phyloP scores from a whole-genome alignment of 192 early-diverging fungal genomes.

The Haplosporangium gracile region DNA sequence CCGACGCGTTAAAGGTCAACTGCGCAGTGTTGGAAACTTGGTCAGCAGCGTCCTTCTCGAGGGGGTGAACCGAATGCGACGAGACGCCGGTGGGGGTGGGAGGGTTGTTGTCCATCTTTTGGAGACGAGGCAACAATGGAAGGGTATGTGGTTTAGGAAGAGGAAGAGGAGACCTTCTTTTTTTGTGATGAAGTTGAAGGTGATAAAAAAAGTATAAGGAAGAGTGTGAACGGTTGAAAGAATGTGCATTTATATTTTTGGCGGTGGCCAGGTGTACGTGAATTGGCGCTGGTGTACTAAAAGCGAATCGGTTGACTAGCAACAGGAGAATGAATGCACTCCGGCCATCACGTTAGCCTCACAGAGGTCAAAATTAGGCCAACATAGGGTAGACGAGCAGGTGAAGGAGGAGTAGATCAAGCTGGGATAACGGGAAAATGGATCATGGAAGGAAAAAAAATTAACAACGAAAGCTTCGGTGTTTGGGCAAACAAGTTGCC shows the following conservation, averaged over 20 bases:
- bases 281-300: not conserved
- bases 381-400: not conserved
- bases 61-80: not conserved
- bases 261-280: not conserved
- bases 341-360: not conserved
- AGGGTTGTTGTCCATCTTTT: not conserved
- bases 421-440: not conserved
- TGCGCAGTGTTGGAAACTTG: slow-evolving; percentile 2
- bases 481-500: too few relatives aligned
- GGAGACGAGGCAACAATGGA: not conserved
- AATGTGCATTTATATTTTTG: not conserved
- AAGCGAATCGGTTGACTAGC: not conserved
- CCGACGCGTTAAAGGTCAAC: not conserved
- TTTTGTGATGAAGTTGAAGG: not conserved
- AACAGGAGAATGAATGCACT: not conserved
- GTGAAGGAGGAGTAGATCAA: not conserved
- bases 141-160: not conserved
- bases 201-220: not conserved
- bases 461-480: not conserved
- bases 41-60: not conserved
- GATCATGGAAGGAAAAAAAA: not conserved
- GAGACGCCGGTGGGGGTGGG: not conserved
- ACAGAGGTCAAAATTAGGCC: not conserved
- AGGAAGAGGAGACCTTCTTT: not conserved
- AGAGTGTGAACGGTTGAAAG: not conserved